Evolutionary conservation across 1,139 yeast species (phyloP).

Genomic region (Diutina rugosa): DNA sequence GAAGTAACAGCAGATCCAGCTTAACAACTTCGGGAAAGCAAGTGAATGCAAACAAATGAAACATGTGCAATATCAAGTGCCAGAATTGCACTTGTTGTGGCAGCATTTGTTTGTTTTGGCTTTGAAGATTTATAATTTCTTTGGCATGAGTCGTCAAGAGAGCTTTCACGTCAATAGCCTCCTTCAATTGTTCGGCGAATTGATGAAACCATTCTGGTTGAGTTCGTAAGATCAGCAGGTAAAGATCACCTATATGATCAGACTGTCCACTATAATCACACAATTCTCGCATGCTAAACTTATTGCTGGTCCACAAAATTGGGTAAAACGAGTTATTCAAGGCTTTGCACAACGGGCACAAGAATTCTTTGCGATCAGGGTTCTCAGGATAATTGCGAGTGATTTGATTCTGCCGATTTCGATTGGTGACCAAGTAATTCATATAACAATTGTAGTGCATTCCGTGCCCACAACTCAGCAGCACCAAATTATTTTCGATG

Average conservation of each 20-base stretch:
- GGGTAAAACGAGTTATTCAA: conserved; percentile 80
- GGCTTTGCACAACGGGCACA: conserved; percentile 88
- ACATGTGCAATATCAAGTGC: conserved; percentile 20
- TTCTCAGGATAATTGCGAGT: conserved; percentile 78
- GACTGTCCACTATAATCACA: background rate
- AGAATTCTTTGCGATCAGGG: conserved; percentile 54
- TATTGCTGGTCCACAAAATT: conserved; percentile 35
- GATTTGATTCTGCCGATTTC: conserved; percentile 52
- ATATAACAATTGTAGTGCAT: conserved; percentile 75
- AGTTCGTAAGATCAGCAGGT: background rate
- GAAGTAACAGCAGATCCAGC: conserved; percentile 22
- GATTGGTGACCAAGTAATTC: conserved; percentile 42
- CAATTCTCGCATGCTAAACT: conserved; percentile 12
- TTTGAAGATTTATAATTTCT: conserved; percentile 13
- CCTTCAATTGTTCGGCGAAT: conserved; percentile 11
- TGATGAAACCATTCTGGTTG: conserved; percentile 14
- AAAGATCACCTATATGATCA: background rate
- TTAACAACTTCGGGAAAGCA: conserved; percentile 29
- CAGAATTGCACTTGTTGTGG: conserved; percentile 16
- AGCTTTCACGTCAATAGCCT: conserved; percentile 15
- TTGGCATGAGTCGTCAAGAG: conserved; percentile 15
- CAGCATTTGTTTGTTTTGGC: conserved; percentile 4
- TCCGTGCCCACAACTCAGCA: conserved; percentile 89
- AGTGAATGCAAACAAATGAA: conserved; percentile 21
- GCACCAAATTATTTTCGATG: conserved; percentile 36